These are phyloP conservation scores for Debaryomyces robertsiae DNA, from an alignment of 1,139 yeast species.

Conservation along the genomic window DNA sequence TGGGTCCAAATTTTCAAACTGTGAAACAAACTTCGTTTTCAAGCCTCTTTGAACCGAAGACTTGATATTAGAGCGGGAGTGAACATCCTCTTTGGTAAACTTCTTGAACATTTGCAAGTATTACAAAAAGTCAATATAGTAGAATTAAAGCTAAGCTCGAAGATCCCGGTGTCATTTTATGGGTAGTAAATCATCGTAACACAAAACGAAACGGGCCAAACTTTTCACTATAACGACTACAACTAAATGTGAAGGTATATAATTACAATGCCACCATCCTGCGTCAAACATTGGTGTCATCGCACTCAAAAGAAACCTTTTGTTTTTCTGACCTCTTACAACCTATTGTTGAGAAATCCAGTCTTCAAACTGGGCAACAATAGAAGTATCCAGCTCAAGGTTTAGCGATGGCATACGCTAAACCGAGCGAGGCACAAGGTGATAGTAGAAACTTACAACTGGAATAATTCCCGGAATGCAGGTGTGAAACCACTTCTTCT, in stretches of 20 bases:
- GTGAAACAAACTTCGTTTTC: slow-evolving; percentile 68
- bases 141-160: background rate
- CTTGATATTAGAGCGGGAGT: slow-evolving; percentile 87
- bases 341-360: slow-evolving; percentile 6
- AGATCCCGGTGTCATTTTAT: slow-evolving; percentile 6
- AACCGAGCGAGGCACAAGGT: slow-evolving; percentile 80
- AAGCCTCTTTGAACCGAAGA: slow-evolving; percentile 89
- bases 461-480: no score
- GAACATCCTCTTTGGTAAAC: slow-evolving; percentile 84
- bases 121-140: background rate
- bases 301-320: slow-evolving; percentile 76
- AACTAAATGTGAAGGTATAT: slow-evolving; percentile 55
- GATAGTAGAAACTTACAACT: slow-evolving; percentile 5
- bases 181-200: background rate
- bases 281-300: slow-evolving; percentile 53
- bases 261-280: slow-evolving; percentile 74
- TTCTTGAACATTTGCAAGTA: slow-evolving; percentile 53
- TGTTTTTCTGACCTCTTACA: slow-evolving; percentile 61
- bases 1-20: slow-evolving; percentile 72
- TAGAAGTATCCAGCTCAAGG: slow-evolving; percentile 61
- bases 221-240: no score
- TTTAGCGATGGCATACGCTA: slow-evolving; percentile 28
- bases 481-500: slow-evolving; percentile 11
- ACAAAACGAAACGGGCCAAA: slow-evolving; percentile 1
- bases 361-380: slow-evolving; percentile 33